These are phyloP conservation scores for Brassica rapa DNA, from an alignment of 345 rosid genomes.

Conservation along the genomic window DNA sequence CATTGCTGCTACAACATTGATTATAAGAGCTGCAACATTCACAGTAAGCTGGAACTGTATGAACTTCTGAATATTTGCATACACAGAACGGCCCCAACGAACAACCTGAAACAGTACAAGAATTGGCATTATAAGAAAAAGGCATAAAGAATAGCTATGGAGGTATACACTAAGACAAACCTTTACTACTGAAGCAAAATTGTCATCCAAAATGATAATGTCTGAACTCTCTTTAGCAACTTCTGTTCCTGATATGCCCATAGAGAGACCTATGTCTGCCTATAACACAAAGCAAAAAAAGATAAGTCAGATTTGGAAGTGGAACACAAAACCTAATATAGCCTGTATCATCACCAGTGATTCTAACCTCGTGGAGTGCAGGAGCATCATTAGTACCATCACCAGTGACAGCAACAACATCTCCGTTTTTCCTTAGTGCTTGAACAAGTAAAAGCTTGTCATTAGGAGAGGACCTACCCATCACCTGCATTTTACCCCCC, in stretches of 20 bases:
- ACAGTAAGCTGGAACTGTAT: conserved; percentile 98
- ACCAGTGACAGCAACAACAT: conserved; percentile 99
- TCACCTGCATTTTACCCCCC: conserved; percentile 60
- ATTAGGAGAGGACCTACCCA: conserved; percentile 95
- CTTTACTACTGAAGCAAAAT: conserved; percentile 97
- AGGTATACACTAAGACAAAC: conserved; percentile 44
- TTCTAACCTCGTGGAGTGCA: conserved; percentile 94
- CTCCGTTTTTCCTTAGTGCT: conserved; percentile 87
- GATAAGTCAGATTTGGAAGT: conserved; percentile 25
- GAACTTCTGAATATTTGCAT: conserved; percentile 95
- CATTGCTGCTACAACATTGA: conserved; percentile 88
- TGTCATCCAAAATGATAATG: conserved; percentile 91
- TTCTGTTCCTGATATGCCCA: conserved; percentile 99
- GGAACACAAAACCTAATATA: conserved; percentile 17
- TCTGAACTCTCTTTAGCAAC: conserved; percentile 98
- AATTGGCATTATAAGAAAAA: conserved; percentile 8
- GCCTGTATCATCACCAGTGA: not conserved
- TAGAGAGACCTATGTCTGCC: conserved; percentile 98
- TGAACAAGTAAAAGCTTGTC: conserved; percentile 97
- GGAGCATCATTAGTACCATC: conserved; percentile 99
- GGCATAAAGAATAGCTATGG: not conserved
- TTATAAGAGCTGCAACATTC: conserved; percentile 87
- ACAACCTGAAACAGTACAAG: conserved; percentile 63
- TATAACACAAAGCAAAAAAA: conserved; percentile 43
- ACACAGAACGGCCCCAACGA: conserved; percentile 98